These are phyloP conservation scores for Porphyrellus cyaneotinctus DNA, from an alignment of 768 basidiomycete genomes.

Conservation along the genomic window DNA sequence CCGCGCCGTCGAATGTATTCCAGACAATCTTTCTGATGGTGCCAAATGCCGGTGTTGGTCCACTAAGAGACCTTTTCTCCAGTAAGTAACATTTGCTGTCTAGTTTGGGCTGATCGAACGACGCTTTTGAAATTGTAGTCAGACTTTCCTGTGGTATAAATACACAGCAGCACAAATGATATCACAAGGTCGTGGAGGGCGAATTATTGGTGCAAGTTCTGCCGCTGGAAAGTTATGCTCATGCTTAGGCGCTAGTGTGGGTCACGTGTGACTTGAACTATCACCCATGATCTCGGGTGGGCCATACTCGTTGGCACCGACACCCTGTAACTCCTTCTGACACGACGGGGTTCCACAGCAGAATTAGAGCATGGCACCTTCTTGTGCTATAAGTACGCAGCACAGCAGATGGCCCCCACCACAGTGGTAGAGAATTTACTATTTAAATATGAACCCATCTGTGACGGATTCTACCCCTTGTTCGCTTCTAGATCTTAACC, in stretches of 20 bases:
- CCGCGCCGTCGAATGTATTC: background rate
- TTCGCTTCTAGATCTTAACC: too few species aligned
- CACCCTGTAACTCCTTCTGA: background rate
- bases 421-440: too few species aligned
- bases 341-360: too few species aligned
- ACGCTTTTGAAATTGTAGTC: background rate
- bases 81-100: background rate
- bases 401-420: too few species aligned
- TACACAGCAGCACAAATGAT: conserved; percentile 62
- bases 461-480: too few species aligned
- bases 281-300: conserved; percentile 1
- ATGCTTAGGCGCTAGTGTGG: conserved; percentile 20
- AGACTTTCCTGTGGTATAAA: conserved; percentile 55
- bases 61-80: background rate
- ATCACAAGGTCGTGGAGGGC: conserved; percentile 43
- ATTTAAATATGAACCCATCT: too few species aligned
- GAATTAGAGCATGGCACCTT: too few species aligned
- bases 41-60: conserved; percentile 5
- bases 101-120: background rate
- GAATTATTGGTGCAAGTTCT: conserved; percentile 44
- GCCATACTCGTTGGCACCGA: too few species aligned
- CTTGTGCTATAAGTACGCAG: too few species aligned
- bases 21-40: conserved; percentile 8
- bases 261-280: too few species aligned
- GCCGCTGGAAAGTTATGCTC: background rate